Base-by-base conservation (phyloP, 2,329 filamentous ascomycete species). In the Dothidotthia symphoricarpi region DNA sequence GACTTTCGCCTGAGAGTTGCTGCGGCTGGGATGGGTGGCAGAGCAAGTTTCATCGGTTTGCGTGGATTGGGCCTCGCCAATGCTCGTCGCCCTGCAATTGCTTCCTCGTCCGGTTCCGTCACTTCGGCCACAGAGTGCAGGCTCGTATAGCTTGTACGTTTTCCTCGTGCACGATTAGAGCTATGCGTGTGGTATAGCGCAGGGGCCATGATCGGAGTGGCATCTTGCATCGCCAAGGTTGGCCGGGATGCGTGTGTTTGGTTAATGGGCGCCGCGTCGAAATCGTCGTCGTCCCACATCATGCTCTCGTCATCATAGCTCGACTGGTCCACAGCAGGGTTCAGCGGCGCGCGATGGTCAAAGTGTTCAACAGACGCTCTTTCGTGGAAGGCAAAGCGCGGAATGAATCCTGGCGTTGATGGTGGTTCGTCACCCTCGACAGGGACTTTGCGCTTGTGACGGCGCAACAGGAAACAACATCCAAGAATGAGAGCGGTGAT, bases 401-500 rank as follows among this genome's bases (percentile, higher is more conserved):
- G 61, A 25, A 66, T 65, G 40, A 67, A 67, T 3, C 60, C 62
- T 3, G 63, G 62, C 1, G 63, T 64, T 2, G 59, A 59, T 5
- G 63, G 62, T 1, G 59, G 59, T 13, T 57, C 45, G 10, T 55
- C 58, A 13, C 58, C 59, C 28, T 54, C 45, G 11, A 51, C 35
- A 12, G 38, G 43, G 9, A 49, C 50, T 31, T 51, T 53, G 15
- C 43, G 41, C 15, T 41, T 47, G 14, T 51, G 55, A 12, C 58
- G 56, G 6, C 61, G 58, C n/a, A 46, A 38, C 4, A 62, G 36
- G 27, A 55, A 41, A 42, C 57, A 63, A 34, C 54, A 61, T 27
- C 35, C 55, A 6, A 66, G 36, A 1, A 53, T 13, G 2, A 61
- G 15, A 16, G 53, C 55, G 0, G 52, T 51, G 15, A 83, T 75